Evolutionary conservation across 2,329 filamentous ascomycete genomes (phyloP).

Genomic region (Tothia fuscella): DNA sequence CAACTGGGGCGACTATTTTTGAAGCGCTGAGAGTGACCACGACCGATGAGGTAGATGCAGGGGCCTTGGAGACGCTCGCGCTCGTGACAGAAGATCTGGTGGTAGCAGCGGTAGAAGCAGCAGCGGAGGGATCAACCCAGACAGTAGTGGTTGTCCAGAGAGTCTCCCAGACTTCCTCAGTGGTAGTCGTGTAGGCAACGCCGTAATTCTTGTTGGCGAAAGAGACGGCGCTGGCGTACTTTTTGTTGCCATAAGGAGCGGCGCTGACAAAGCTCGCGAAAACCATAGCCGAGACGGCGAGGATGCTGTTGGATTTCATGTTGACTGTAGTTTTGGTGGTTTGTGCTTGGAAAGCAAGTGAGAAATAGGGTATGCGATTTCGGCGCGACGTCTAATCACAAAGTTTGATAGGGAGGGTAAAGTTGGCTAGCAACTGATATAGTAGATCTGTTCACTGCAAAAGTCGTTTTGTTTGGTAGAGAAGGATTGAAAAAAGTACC

Average conservation of each 20-base stretch:
- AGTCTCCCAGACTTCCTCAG: slow-evolving; percentile 9
- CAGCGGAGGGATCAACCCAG: slow-evolving; percentile 5
- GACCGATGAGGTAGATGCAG: too few species aligned
- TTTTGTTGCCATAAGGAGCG: neutral
- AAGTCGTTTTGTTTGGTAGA: slow-evolving; percentile 1
- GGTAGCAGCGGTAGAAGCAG: neutral
- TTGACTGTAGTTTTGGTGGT: neutral
- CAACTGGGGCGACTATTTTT: neutral
- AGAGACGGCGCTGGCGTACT: slow-evolving; percentile 1
- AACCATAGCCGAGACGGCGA: neutral
- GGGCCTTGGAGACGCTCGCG: neutral
- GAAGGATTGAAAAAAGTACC: too few species aligned
- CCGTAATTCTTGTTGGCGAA: slow-evolving; percentile 9
- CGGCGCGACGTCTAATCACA: slow-evolving; percentile 2
- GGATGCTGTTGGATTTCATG: neutral
- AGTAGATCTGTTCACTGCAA: slow-evolving; percentile 2
- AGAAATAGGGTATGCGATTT: neutral
- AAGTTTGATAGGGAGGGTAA: neutral
- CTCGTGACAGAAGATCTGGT: neutral
- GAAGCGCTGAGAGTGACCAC: slow-evolving; percentile 2
- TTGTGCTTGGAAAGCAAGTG: slow-evolving; percentile 1
- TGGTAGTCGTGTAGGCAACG: slow-evolving; percentile 6
- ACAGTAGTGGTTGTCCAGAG: slow-evolving; percentile 11
- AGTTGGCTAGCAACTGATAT: slow-evolving; percentile 1
- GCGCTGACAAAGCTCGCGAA: neutral